Conservation (phyloP, 1,139 yeast genomes). For the Debaryomyces udenii region DNA sequence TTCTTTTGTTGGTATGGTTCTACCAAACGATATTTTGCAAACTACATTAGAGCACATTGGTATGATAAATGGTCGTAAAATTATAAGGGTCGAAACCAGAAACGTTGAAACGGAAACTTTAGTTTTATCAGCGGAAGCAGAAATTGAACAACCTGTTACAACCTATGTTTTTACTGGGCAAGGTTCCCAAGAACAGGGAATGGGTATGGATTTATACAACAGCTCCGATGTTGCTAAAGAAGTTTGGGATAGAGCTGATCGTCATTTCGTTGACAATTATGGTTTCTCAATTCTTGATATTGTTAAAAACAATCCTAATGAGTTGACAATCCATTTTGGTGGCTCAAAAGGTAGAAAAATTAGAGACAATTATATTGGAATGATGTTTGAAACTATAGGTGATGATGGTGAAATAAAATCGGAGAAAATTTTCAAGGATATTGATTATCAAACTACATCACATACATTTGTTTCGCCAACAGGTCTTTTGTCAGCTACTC, state of each 20-base stretch:
- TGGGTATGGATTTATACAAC: conserved; percentile 99
- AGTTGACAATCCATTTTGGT: conserved; percentile 93
- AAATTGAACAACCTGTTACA: conserved; percentile 96
- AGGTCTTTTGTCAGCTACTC: conserved; percentile 96
- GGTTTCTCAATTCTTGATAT: conserved; percentile 97
- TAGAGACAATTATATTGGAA: conserved; percentile 90
- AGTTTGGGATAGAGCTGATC: conserved; percentile 98
- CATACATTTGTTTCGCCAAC: conserved; percentile 90
- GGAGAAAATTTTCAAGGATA: conserved; percentile 94
- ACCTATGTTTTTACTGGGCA: conserved; percentile 98
- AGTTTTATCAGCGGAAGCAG: conserved; percentile 94
- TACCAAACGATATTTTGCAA: conserved; percentile 89
- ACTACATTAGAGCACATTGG: conserved; percentile 94
- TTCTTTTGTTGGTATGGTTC: conserved; percentile 92
- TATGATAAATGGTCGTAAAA: conserved; percentile 98
- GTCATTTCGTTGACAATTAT: conserved; percentile 87
- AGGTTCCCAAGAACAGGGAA: conserved; percentile 99
- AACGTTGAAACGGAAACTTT: conserved; percentile 75
- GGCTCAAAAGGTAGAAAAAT: conserved; percentile 97
- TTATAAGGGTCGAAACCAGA: conserved; percentile 86
- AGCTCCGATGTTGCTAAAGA: conserved; percentile 89
- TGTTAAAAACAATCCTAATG: conserved; percentile 94
- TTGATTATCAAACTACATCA: conserved; percentile 78
- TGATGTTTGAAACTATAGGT: conserved; percentile 96
- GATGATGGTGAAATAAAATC: conserved; percentile 82